Evolutionary conservation across 2,329 filamentous ascomycete genomes (phyloP), one percentile per base, ranked within the genome.

Genomic region (Penicillium oxalicum): DNA sequence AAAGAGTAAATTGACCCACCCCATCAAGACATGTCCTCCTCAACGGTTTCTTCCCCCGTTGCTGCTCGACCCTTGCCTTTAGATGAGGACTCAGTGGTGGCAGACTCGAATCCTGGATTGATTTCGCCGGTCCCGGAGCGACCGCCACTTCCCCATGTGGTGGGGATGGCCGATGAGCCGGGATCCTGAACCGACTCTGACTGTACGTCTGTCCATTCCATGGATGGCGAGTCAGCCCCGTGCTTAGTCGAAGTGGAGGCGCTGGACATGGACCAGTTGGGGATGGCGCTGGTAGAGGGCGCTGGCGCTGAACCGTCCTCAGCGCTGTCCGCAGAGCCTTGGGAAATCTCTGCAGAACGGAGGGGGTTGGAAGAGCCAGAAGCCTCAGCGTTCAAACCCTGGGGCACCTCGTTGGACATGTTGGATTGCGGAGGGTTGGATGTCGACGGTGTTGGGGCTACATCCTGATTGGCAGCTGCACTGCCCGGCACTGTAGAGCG

Each of bases 11-110:
- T 11, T 5, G 29, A 32, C 29, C 29, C 29, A 3, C 29, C 11
- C 29, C 29, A 3, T 35, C 45, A 50, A 50, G 40, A 24, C n/a
- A 47, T 55, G 38, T 50, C 53, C 29, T 64, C 64, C 38, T 69
- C 66, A 29, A 66, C 65, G 11, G 52, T 55, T 40, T 70, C 67
- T 56, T 70, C 67, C n/a, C 70, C 65, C 1, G 65, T 67, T 25
- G 61, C 59, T 33, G 61, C 57, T 25, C 65, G 60, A 9, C 55
- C 50, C 53, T 70, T 70, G 28, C 67, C 67, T 40, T 69, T 69
- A 27, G 60, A 59, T 13, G 53, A 38, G 27, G 63, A 61, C n/a
- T 56, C 55, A 5, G 59, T 25, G 5, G 43, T 42, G 9, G 47
- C 48, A 6, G n/a, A 25, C 12, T 57, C 58, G 1, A 44, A 11